Base-by-base conservation (phyloP, 2,329 filamentous ascomycete genomes). In the Fusarium succisae region DNA sequence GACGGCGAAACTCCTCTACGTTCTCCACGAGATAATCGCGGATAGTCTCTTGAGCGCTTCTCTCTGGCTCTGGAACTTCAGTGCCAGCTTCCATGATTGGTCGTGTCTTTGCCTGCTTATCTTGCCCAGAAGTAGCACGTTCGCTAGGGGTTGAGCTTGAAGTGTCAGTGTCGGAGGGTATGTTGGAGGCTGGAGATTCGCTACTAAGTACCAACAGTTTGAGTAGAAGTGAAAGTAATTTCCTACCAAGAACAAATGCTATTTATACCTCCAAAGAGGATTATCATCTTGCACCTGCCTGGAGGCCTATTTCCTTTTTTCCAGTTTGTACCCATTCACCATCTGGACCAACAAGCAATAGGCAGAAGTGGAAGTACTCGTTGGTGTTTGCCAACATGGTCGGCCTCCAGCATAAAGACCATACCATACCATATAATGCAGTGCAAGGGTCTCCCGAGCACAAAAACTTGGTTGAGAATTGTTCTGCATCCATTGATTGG, bases 11-110 rank as follows among this genome's bases (percentile, higher is more conserved):
- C 17, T 73, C 60, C 6, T 39, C 15, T 0, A 64, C 57, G 18
- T 66, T 47, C 11, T 70, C 37, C 12, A 24, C 13, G 4, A 74
- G 45, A 41, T 72, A 67, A 4, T 60, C 26, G 5, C 5, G 55
- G 15, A 75, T 30, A 26, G n/a, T 22, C 7, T 56, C 30, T 10
- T 60, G 32, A 6, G 55, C 61, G 6, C 30, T 8, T 30, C 11
- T 18, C 6, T 57, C 48, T 11, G 32, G 6, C 10, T 51, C 56
- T 2, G 26, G 18, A 15, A 10, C 26, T 9, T 39, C 38, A 9
- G 12, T 8, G 1, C 30, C 14, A 7, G 14, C 30, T 7, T 20
- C 4, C 14, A n/a, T 14, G 14, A 28, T 53, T 37, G 8, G 5
- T 2, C 5, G 8, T 10, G 20, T 3, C 9, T 32, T 22, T 5